Percentiles rank a stretch among this genome's conserved stretches.
Evolutionary conservation across 2,329 filamentous ascomycete species (phyloP).

Genomic region (Nemania bipapillata): DNA sequence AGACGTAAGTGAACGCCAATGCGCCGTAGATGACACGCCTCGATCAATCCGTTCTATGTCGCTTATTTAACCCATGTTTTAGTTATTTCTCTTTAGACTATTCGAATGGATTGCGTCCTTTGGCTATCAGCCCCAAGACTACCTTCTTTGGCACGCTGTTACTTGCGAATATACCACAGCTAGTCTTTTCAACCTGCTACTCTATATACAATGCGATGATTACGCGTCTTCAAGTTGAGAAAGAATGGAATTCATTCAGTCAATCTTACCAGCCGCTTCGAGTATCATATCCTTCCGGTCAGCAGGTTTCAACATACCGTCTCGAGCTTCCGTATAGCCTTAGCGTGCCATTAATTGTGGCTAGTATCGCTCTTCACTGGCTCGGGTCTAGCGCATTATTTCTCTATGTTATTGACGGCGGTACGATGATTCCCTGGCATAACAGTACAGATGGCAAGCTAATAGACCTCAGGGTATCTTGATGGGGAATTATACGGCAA

Average conservation of each 20-base stretch:
- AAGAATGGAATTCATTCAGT: conserved; percentile 16
- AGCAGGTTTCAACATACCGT: conserved; percentile 18
- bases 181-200: conserved; percentile 5
- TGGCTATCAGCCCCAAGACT: not conserved
- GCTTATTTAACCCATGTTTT: not conserved
- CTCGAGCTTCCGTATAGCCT: conserved; percentile 16
- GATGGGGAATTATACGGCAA: not conserved
- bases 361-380: not conserved
- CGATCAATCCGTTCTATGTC: not conserved
- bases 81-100: not conserved
- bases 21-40: not conserved
- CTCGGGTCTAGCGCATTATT: conserved; percentile 8
- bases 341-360: conserved; percentile 9
- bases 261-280: not conserved
- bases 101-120: not conserved
- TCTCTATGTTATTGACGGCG: conserved; percentile 3
- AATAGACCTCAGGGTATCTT: not conserved
- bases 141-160: not conserved
- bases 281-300: conserved; percentile 8
- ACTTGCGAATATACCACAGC: conserved; percentile 4
- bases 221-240: conserved; percentile 10
- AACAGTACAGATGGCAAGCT: not conserved
- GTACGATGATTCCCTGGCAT: not conserved
- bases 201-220: conserved; percentile 8
- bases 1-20: not conserved